A percentile compares a stretch with the other conserved stretches of the same genome.
Evolutionary conservation across 1,284 basidiomycete species (phyloP).

Genomic region (Trichosporon coremiiforme): DNA sequence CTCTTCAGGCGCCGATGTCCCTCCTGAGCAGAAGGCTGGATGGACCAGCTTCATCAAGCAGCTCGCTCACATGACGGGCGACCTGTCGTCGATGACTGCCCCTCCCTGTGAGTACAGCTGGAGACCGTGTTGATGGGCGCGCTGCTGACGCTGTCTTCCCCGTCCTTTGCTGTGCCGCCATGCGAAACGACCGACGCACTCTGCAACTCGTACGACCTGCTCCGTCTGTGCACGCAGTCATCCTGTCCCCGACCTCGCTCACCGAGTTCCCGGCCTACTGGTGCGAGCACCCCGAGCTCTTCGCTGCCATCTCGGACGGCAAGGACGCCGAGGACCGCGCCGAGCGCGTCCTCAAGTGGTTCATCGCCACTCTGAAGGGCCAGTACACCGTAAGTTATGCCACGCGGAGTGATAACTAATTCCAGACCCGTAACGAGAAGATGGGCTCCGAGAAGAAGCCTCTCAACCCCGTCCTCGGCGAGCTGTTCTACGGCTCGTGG

Average conservation of each 20-base stretch:
- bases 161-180: no score
- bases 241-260: slow-evolving; percentile 72
- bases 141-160: slow-evolving; percentile 18
- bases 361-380: slow-evolving; percentile 89
- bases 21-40: slow-evolving; percentile 56
- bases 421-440: slow-evolving; percentile 76
- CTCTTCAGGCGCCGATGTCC: slow-evolving; percentile 50
- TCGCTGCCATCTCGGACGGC: slow-evolving; percentile 78
- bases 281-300: slow-evolving; percentile 84
- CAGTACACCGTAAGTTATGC: slow-evolving; percentile 71
- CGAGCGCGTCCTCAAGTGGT: slow-evolving; percentile 81
- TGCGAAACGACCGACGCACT: not conserved
- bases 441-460: slow-evolving; percentile 98
- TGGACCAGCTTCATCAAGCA: slow-evolving; percentile 59
- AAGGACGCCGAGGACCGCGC: slow-evolving; percentile 70
- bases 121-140: not conserved
- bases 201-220: slow-evolving; percentile 14
- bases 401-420: slow-evolving; percentile 8
- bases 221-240: slow-evolving; percentile 59
- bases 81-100: slow-evolving; percentile 90
- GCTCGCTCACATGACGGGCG: slow-evolving; percentile 82
- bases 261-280: slow-evolving; percentile 89
- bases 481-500: slow-evolving; percentile 94
- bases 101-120: slow-evolving; percentile 61
- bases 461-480: slow-evolving; percentile 92